Evolutionary conservation across 2,329 filamentous ascomycete species (phyloP).

Genomic region (Lecanicillium sp.): DNA sequence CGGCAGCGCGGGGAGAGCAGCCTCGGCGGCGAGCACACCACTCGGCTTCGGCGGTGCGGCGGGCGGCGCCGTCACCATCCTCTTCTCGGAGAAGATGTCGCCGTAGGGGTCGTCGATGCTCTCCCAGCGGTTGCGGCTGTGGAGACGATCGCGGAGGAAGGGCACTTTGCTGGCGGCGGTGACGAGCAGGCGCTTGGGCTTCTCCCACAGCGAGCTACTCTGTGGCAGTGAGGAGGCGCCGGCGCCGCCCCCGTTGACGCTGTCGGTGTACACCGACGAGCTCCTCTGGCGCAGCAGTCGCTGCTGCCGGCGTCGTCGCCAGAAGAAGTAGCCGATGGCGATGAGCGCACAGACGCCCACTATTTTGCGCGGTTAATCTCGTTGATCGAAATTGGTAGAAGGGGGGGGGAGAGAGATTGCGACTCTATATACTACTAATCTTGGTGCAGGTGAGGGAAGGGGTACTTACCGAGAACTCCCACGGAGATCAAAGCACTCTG

Average conservation of each 20-base stretch:
- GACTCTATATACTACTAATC: too few species aligned
- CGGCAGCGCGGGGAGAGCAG: neutral
- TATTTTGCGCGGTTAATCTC: neutral
- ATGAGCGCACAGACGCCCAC: neutral
- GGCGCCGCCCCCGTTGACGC: neutral
- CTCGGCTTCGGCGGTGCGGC: neutral
- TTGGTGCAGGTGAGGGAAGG: too few species aligned
- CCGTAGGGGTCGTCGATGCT: neutral
- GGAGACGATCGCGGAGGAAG: conserved; percentile 1
- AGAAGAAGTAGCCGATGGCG: conserved; percentile 3
- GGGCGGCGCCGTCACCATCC: neutral
- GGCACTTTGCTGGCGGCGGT: conserved; percentile 1
- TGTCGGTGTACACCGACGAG: too few species aligned
- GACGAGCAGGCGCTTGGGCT: neutral
- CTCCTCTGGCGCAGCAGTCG: too few species aligned
- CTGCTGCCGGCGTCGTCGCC: conserved; percentile 7
- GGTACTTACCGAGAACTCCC: conserved; percentile 6
- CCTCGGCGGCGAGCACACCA: too few species aligned
- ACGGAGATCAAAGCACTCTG: conserved; percentile 6
- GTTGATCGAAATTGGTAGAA: too few species aligned
- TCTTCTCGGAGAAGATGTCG: neutral
- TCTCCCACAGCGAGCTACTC: neutral
- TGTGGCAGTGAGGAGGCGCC: neutral
- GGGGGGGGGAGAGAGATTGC: too few species aligned
- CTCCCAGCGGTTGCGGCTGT: conserved; percentile 1